Conservation (phyloP, 805 yeast genomes). For the Candida wancherniae region DNA sequence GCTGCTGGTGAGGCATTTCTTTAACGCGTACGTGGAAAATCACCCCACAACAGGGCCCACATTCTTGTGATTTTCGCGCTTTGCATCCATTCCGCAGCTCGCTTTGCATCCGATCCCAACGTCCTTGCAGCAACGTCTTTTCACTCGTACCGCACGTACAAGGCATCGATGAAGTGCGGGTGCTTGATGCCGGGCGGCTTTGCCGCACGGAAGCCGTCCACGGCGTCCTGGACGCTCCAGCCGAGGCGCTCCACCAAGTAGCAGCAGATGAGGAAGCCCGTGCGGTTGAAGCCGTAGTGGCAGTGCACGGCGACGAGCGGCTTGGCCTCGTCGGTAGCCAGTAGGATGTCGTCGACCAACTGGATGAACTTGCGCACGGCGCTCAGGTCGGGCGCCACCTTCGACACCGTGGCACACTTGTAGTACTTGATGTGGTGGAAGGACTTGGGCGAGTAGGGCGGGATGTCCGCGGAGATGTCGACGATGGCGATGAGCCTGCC, state of each 20-base stretch:
- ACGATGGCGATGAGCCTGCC: slow-evolving; percentile 51
- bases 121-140: too few species aligned
- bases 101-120: too few species aligned
- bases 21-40: too few species aligned
- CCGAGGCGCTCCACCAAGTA: slow-evolving; percentile 58
- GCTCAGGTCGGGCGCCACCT: slow-evolving; percentile 62
- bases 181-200: slow-evolving; percentile 73
- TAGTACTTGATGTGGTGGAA: slow-evolving; percentile 53
- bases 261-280: slow-evolving; percentile 69
- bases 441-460: slow-evolving; percentile 62
- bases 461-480: slow-evolving; percentile 66
- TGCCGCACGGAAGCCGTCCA: slow-evolving; percentile 52
- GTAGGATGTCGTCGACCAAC: slow-evolving; percentile 45
- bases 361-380: slow-evolving; percentile 55
- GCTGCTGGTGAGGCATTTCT: too few species aligned
- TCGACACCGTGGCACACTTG: slow-evolving; percentile 74
- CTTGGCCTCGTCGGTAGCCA: slow-evolving; percentile 13
- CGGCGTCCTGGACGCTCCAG: slow-evolving; percentile 59
- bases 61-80: too few species aligned
- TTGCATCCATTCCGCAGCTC: too few species aligned
- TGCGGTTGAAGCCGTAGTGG: slow-evolving; percentile 77
- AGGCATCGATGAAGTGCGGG: slow-evolving; percentile 69
- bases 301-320: slow-evolving; percentile 65
- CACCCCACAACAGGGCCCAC: too few species aligned
- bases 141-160: slow-evolving; percentile 58